A percentile compares a stretch with the other conserved stretches of the same genome.
phyloP scores from a whole-genome alignment of 2,329 filamentous ascomycete genomes.

The Venturia asperata region DNA sequence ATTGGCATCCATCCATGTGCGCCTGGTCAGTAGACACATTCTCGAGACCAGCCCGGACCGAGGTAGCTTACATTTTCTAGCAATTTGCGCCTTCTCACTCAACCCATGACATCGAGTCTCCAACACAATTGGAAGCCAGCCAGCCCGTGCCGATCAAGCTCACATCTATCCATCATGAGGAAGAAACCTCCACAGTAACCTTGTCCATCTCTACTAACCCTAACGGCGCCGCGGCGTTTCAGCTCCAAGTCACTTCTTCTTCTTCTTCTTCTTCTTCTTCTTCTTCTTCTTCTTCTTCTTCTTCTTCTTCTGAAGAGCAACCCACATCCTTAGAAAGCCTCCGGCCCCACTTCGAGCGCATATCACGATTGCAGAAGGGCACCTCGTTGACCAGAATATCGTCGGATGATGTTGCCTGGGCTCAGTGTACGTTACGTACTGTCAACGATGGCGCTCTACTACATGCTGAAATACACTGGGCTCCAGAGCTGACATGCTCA shows the following conservation, averaged over 20 bases:
- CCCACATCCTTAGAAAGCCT: background rate
- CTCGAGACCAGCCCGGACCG: background rate
- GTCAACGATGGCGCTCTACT: background rate
- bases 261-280: background rate
- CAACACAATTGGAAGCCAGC: background rate
- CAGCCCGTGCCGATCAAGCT: background rate
- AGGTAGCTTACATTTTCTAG: background rate
- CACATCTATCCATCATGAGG: background rate
- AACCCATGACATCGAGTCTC: background rate
- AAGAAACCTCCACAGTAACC: background rate
- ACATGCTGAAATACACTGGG: background rate
- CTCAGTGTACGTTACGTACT: background rate
- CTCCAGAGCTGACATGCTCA: background rate
- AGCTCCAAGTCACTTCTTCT: background rate
- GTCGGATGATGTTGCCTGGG: background rate
- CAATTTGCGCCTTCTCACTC: background rate
- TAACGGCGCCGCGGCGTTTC: background rate
- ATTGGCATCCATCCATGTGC: constrained; percentile 4
- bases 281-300: background rate
- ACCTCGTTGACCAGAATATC: constrained; percentile 18
- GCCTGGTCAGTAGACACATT: background rate
- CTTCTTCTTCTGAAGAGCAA: background rate
- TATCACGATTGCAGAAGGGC: background rate
- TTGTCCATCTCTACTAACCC: background rate
- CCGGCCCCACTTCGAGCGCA: background rate